A percentile compares a stretch with the other conserved stretches of the same genome.
phyloP scores from a whole-genome alignment of 2,329 filamentous ascomycete species.

The Pseudophaeomoniella oleicola region DNA sequence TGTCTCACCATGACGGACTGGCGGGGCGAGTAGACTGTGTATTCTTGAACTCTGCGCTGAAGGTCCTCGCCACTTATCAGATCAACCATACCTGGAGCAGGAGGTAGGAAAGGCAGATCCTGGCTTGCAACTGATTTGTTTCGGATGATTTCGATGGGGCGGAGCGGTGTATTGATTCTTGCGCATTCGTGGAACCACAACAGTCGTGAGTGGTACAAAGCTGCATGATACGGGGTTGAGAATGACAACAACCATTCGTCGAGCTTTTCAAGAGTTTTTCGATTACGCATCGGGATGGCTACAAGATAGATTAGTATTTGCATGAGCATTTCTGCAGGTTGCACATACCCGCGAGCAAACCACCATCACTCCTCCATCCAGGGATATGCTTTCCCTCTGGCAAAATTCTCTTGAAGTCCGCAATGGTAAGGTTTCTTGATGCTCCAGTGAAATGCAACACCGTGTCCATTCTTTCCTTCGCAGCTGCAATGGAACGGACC shows the following conservation, averaged over 20 bases:
- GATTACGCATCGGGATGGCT: slow-evolving; percentile 9
- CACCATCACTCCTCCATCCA: not conserved
- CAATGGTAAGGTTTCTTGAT: not conserved
- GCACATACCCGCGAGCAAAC: not conserved
- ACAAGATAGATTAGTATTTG: no score
- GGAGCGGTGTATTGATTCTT: not conserved
- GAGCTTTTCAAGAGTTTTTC: slow-evolving; percentile 7
- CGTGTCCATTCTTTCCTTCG: not conserved
- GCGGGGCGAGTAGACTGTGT: not conserved
- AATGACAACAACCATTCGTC: slow-evolving; percentile 11
- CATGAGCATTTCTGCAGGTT: no score
- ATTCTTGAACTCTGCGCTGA: not conserved
- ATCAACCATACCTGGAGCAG: not conserved
- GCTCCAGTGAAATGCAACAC: not conserved
- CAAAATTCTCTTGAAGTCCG: not conserved
- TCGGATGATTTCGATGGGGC: not conserved
- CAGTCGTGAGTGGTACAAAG: slow-evolving; percentile 6
- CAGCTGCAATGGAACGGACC: not conserved
- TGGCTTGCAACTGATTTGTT: not conserved
- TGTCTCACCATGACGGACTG: not conserved
- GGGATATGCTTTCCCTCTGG: not conserved
- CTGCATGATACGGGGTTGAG: slow-evolving; percentile 8
- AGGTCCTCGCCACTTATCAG: not conserved
- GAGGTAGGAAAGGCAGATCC: not conserved
- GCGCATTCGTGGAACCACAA: not conserved